Evolutionary conservation across 2,329 filamentous ascomycete species (phyloP), one percentile per base, ranked within the genome.

Genomic region (Phaeomoniella chlamydospora): DNA sequence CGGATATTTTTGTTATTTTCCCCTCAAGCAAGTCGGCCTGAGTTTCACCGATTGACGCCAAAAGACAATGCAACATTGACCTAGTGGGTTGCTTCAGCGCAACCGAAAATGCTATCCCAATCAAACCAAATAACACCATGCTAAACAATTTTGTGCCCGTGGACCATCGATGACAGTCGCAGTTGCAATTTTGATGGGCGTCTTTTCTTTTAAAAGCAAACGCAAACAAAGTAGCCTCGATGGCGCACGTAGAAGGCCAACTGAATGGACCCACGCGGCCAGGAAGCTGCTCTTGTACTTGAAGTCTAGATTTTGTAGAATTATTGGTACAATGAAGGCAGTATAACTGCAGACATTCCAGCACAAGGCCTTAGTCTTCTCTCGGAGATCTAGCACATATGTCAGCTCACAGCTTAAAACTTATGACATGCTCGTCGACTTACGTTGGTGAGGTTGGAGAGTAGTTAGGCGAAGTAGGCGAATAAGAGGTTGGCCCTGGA

Each of bases 361-460:
- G n/a, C n/a, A n/a, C n/a, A n/a, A n/a, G n/a, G n/a, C n/a, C n/a
- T 37, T 40, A 43, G 32, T 48, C 46, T 41, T 49, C 42, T 31
- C 48, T 49, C 10, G 46, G 46, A 38, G 46, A 49, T 37, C 34
- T 36, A 29, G 18, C 5, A 18, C 5, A 5, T 4, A 4, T 9
- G 34, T 36, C 17, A 36, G 34, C 18, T 6, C n/a, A n/a, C n/a
- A n/a, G n/a, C n/a, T n/a, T n/a, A n/a, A n/a, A n/a, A n/a, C n/a
- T n/a, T n/a, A n/a, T n/a, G n/a, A n/a, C 15, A 6, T 16, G 33
- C 6, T 34, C 33, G 15, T 10, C 13, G 15, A 34, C 55, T 45
- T 65, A 65, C 41, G 62, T 61, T 19, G 62, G 61, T 42, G 60
- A 65, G 26, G 58, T 65, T 16, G 68, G 68, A 39, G 66, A 70